phyloP scores from a whole-genome alignment of 768 basidiomycete genomes.

The Termitomyces sp. region DNA sequence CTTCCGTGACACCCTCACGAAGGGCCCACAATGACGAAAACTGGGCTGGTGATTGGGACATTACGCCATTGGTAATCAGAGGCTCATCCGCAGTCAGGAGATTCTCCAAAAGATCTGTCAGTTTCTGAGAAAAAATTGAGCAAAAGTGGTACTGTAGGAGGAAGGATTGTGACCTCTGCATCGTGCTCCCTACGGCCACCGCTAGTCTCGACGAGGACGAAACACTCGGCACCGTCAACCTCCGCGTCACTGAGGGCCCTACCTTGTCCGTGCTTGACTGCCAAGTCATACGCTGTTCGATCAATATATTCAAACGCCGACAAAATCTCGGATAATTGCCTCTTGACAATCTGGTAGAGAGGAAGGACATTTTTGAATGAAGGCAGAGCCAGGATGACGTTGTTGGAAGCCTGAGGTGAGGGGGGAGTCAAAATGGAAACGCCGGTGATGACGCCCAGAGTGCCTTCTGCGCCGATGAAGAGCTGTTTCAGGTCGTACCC shows the following conservation, averaged over 20 bases:
- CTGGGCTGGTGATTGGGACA: slow-evolving; percentile 89
- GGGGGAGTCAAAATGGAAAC: slow-evolving; percentile 93
- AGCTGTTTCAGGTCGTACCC: slow-evolving; percentile 98
- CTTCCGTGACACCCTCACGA: slow-evolving; percentile 90
- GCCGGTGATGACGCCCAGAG: slow-evolving; percentile 91
- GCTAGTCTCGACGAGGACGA: slow-evolving; percentile 92
- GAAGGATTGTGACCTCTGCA: slow-evolving; percentile 60
- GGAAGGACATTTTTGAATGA: slow-evolving; percentile 85
- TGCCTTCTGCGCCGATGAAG: slow-evolving; percentile 97
- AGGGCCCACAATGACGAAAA: slow-evolving; percentile 89
- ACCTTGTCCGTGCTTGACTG: slow-evolving; percentile 81
- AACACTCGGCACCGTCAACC: slow-evolving; percentile 77
- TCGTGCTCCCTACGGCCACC: slow-evolving; percentile 93
- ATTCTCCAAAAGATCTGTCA: slow-evolving; percentile 72
- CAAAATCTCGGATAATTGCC: slow-evolving; percentile 88
- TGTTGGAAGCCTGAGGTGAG: slow-evolving; percentile 80
- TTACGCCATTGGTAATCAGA: slow-evolving; percentile 84
- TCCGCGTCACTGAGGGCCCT: slow-evolving; percentile 74
- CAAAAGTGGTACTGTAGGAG: not conserved
- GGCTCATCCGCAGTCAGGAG: slow-evolving; percentile 72
- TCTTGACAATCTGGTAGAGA: slow-evolving; percentile 78
- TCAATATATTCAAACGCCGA: slow-evolving; percentile 98
- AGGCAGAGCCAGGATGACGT: slow-evolving; percentile 87
- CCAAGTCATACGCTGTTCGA: slow-evolving; percentile 77
- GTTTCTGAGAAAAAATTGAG: slow-evolving; percentile 61